Conservation (phyloP, 1,284 basidiomycete genomes). For the Trichosporon coremiiforme region DNA sequence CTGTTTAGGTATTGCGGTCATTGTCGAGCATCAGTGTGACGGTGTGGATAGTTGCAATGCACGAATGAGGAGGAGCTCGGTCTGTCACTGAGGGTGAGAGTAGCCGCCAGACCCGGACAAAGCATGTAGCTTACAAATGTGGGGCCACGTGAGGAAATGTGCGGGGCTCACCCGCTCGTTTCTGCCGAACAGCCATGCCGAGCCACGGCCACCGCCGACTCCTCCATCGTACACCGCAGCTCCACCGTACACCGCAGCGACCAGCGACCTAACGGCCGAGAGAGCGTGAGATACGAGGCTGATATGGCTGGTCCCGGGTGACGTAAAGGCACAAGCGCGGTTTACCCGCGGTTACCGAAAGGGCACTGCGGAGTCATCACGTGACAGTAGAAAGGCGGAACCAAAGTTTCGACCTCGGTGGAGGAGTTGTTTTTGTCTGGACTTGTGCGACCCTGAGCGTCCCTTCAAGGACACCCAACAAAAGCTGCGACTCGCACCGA, state of each 20-base stretch:
- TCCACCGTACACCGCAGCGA: not conserved
- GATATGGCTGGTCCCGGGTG: no score
- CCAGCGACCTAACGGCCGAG: no score
- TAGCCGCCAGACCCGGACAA: not conserved
- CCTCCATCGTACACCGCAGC: no score
- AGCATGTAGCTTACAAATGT: conserved; percentile 5
- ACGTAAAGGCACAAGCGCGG: no score
- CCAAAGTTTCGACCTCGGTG: no score
- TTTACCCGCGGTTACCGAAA: no score
- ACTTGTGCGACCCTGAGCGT: not conserved
- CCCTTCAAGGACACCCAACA: not conserved
- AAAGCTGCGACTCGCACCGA: not conserved
- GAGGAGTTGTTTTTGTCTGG: no score
- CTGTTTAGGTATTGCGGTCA: no score
- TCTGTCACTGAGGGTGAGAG: not conserved
- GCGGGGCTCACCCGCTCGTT: conserved; percentile 7
- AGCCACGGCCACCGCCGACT: not conserved
- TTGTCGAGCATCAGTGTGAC: not conserved
- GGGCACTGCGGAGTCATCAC: no score
- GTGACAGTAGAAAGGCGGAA: no score
- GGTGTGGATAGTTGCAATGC: not conserved
- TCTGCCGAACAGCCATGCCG: not conserved
- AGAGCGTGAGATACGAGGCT: no score
- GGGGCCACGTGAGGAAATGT: not conserved
- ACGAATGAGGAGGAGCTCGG: not conserved